These are phyloP conservation scores for Ampelocalamus luodianensis DNA, from an alignment of 176 grass and related monocot species.

Conservation along the genomic window DNA sequence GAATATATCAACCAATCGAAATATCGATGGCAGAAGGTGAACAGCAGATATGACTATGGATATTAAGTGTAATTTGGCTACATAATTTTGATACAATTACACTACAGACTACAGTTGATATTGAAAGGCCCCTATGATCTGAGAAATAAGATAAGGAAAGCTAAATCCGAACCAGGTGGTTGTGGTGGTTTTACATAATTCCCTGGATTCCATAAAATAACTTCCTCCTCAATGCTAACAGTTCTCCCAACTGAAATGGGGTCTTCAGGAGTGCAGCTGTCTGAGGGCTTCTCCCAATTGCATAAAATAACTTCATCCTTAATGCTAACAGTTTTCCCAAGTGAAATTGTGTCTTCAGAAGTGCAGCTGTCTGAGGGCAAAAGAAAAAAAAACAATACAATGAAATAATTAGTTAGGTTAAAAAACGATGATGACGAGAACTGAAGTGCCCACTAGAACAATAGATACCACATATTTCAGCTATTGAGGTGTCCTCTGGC, in stretches of 20 bases:
- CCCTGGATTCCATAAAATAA: conserved; percentile 51
- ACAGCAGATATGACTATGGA: conserved; percentile 3
- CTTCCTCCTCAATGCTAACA: conserved; percentile 29
- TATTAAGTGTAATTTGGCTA: conserved; percentile 15
- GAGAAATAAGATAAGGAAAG: conserved; percentile 11
- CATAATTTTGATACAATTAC: neutral
- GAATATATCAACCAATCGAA: neutral
- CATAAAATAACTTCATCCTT: conserved; percentile 16
- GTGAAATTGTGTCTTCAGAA: conserved; percentile 28
- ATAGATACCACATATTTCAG: conserved; percentile 45
- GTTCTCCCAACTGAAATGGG: conserved; percentile 4
- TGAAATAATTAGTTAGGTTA: conserved; percentile 2
- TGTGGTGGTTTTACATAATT: conserved; percentile 4
- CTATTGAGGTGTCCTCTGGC: conserved; percentile 2
- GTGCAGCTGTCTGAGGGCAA: conserved; percentile 32
- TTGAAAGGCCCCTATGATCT: conserved; percentile 16
- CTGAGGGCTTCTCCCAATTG: neutral
- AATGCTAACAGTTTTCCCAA: neutral
- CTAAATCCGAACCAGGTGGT: conserved; percentile 29
- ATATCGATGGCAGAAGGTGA: conserved; percentile 4
- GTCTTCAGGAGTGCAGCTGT: conserved; percentile 7
- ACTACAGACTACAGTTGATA: conserved; percentile 1
- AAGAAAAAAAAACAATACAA: conserved; percentile 6
- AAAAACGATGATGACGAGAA: neutral
- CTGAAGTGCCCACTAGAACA: conserved; percentile 21